Conservation (phyloP, 192 early-diverging fungal genomes). For the Entomortierella chlamydospora region DNA sequence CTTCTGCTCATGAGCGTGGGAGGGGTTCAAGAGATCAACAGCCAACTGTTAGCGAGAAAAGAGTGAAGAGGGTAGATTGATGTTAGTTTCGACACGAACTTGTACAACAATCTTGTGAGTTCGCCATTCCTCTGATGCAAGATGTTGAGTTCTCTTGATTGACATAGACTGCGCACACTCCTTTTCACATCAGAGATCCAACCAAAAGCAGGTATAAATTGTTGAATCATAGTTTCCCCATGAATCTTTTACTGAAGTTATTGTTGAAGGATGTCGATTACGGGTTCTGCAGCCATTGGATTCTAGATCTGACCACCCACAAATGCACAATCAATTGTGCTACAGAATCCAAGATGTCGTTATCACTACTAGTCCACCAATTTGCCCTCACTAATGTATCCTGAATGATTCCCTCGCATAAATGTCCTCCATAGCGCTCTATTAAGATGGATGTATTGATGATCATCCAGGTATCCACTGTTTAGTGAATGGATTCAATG, state of each 20-base stretch:
- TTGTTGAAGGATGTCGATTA: not conserved
- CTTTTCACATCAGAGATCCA: no score
- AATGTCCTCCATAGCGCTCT: not conserved
- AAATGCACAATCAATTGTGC: not conserved
- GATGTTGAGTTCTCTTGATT: not conserved
- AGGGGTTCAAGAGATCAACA: constrained; percentile 94
- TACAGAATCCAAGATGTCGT: no score
- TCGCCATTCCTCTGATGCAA: not conserved
- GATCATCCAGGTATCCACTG: not conserved
- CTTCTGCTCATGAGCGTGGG: constrained; percentile 81
- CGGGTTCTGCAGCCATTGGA: not conserved
- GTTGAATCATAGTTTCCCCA: constrained; percentile 40
- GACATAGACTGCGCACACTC: no score
- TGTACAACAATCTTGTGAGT: not conserved
- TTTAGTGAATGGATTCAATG: constrained; percentile 4
- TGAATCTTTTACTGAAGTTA: not conserved
- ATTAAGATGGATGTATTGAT: constrained; percentile 26
- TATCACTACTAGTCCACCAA: no score
- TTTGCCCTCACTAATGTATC: no score
- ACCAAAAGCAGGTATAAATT: not conserved
- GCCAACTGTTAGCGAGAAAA: constrained; percentile 71
- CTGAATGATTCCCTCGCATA: not conserved
- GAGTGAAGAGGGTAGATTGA: constrained; percentile 8
- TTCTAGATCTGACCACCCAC: not conserved
- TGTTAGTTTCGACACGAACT: constrained; percentile 26